Conservation (phyloP, 768 basidiomycete genomes). For the Clavulina sp. region DNA sequence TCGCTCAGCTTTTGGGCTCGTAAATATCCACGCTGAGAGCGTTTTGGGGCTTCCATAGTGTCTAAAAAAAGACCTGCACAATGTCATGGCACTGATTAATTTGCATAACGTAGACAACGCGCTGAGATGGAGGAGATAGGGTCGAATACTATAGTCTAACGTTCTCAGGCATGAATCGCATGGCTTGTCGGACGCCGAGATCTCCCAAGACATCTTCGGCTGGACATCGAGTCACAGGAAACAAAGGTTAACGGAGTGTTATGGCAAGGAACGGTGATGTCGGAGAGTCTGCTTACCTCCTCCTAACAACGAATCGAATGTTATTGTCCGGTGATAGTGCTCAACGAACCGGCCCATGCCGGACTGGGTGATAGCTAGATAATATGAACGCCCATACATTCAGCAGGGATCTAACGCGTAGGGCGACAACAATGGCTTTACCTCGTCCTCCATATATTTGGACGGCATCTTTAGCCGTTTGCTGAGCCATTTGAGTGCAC, state of each 20-base stretch:
- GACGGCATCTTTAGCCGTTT: slow-evolving; percentile 57
- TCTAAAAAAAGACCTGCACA: too few species aligned
- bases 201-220: slow-evolving; percentile 41
- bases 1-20: too few species aligned
- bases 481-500: slow-evolving; percentile 26
- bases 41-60: too few species aligned
- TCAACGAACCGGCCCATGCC: slow-evolving; percentile 79
- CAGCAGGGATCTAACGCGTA: slow-evolving; percentile 28
- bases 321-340: slow-evolving; percentile 11
- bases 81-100: too few species aligned
- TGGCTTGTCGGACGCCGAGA: slow-evolving; percentile 53
- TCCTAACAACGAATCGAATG: slow-evolving; percentile 36
- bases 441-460: slow-evolving; percentile 82
- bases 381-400: too few species aligned
- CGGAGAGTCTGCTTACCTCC: slow-evolving; percentile 37
- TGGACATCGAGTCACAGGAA: background rate
- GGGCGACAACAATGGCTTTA: too few species aligned
- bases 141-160: slow-evolving; percentile 28
- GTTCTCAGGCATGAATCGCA: slow-evolving; percentile 48
- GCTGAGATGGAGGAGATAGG: too few species aligned
- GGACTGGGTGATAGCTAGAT: slow-evolving; percentile 53
- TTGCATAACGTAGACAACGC: too few species aligned
- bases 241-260: too few species aligned
- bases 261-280: background rate
- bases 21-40: too few species aligned